phyloP scores from a whole-genome alignment of 225 moss, liverwort and hornwort genomes.

The Polytrichum formosum region DNA sequence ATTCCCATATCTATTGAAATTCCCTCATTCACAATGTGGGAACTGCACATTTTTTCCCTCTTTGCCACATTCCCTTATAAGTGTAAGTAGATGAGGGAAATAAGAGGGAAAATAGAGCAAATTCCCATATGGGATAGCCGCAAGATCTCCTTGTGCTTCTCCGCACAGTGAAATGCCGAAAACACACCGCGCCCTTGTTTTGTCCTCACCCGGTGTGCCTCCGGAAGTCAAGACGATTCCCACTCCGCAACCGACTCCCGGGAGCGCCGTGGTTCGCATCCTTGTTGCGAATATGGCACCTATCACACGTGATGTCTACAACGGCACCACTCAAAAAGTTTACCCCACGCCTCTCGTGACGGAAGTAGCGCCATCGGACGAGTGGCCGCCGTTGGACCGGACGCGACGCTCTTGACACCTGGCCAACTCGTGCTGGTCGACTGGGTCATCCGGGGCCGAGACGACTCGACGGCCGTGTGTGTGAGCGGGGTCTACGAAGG shows the following conservation, averaged over 20 bases:
- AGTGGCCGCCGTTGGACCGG: constrained; percentile 7
- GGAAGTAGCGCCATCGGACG: constrained; percentile 10
- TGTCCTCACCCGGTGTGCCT: constrained; percentile 7
- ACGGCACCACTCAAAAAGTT: constrained; percentile 4
- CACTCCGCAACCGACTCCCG: constrained; percentile 14
- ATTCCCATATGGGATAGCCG: no score
- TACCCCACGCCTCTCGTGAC: constrained; percentile 9
- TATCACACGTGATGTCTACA: constrained; percentile 7
- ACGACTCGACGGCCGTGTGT: background rate
- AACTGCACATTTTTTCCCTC: no score
- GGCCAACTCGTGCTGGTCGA: constrained; percentile 1
- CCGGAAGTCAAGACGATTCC: background rate
- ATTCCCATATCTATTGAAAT: no score
- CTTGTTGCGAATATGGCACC: constrained; percentile 1
- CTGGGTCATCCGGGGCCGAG: background rate
- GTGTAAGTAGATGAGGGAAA: no score
- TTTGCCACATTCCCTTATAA: no score
- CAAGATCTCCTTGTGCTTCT: no score
- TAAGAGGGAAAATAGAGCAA: no score
- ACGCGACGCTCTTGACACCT: background rate
- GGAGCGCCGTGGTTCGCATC: constrained; percentile 13
- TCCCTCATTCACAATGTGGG: no score
- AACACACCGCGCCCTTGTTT: constrained; percentile 11
- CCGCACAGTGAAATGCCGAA: constrained; percentile 3
- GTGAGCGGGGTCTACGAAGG: constrained; percentile 1